Conservation (phyloP, 176 grass and related monocot genomes). For the Hyparrhenia diplandra region DNA sequence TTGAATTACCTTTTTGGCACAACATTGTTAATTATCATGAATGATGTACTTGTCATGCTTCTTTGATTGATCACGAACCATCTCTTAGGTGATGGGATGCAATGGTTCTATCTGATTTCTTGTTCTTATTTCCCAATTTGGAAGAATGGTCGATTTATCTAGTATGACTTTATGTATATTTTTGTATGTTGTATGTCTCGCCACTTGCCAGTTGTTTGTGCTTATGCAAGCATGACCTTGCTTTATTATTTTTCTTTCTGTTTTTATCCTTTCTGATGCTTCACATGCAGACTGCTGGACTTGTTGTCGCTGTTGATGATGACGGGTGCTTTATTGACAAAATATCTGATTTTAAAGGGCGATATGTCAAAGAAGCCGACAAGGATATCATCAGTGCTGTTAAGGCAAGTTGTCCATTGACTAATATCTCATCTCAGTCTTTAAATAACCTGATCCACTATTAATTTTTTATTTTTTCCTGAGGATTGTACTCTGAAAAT, state of each 20-base stretch:
- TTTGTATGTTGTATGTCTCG: not conserved
- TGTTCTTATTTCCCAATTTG: not conserved
- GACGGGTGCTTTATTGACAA: constrained; percentile 86
- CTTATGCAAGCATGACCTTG: not conserved
- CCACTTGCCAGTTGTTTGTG: not conserved
- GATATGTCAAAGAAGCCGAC: constrained; percentile 88
- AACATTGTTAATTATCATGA: constrained; percentile 5
- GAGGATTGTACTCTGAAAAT: constrained; percentile 19
- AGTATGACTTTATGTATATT: not conserved
- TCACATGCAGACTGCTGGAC: constrained; percentile 54
- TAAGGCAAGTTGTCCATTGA: constrained; percentile 57
- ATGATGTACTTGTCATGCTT: not conserved
- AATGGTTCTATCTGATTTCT: not conserved
- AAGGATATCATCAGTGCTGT: constrained; percentile 85
- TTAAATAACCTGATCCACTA: not conserved
- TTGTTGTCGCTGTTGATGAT: constrained; percentile 93
- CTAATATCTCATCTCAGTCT: not conserved
- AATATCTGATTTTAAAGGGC: constrained; percentile 69
- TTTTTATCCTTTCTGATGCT: not conserved
- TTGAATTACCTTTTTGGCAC: not conserved
- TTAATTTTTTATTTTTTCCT: not conserved
- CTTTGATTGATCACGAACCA: not conserved
- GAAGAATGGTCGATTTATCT: not conserved
- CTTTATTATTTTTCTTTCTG: not conserved
- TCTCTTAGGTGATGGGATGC: not conserved